Evolutionary conservation across 805 yeast genomes (phyloP), one percentile per base, ranked within the genome.

Genomic region (Myxozyma lipomycoides): DNA sequence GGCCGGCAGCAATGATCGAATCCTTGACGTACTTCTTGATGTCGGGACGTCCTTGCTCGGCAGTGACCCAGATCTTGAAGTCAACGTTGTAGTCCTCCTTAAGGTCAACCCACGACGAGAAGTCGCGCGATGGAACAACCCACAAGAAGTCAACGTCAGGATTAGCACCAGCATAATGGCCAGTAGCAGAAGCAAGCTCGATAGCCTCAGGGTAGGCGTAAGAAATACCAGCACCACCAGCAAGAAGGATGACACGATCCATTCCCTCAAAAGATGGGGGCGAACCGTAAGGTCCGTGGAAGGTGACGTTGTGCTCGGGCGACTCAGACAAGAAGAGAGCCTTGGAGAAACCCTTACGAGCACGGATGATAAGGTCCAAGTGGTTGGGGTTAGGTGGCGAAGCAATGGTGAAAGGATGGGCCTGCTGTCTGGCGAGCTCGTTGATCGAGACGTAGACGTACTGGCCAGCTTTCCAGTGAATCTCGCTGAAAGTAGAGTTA

Each of bases 151-250:
- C 55, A 34, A 64, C 56, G 35, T 61, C 64, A 30, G 56, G 56
- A 44, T 55, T 51, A 43, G 56, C 36, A 43, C 52, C 47, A 32
- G 56, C 36, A 48, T 47, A 51, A 47, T 55, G 49, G 25, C 52
- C 51, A 22, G 51, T 49, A 15, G 61, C 26, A 3, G 53, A 43
- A 35, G 60, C 48, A 42, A 52, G 46, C 52, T 46, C 52, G 26
- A 51, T 48, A 25, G 55, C 49, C 49, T 57, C 57, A 40, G 68
- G 65, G 46, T 52, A 65, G 18, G 67, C 61, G 48, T 60, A 64
- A 2, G 68, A 66, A 25, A 64, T 64, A 23, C 68, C 68, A 7
- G 68, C 64, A 9, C 68, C 68, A n/a, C 68, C 68, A 19, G 67
- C 60, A 24, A 64, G 58, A 15, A 64, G 61, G 37, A 64, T 51